Evolutionary conservation across 2,329 filamentous ascomycete genomes (phyloP).

Genomic region (Pseudogymnoascus sp.): DNA sequence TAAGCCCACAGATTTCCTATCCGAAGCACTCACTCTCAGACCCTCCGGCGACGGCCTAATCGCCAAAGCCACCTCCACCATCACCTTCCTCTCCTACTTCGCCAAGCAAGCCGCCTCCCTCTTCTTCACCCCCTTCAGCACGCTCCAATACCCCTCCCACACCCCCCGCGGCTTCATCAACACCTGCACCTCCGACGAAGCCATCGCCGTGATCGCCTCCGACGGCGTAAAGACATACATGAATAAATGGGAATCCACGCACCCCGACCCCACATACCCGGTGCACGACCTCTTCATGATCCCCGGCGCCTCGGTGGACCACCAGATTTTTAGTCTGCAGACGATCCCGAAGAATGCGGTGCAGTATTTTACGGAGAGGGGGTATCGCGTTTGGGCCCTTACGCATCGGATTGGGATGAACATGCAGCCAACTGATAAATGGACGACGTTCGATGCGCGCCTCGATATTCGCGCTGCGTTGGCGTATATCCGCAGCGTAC

Average conservation of each 20-base stretch:
- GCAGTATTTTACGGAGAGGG: slow-evolving; percentile 52
- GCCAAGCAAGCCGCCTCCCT: slow-evolving; percentile 44
- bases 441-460: slow-evolving; percentile 53
- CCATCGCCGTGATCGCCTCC: slow-evolving; percentile 38
- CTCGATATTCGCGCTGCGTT: slow-evolving; percentile 51
- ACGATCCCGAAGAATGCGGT: slow-evolving; percentile 56
- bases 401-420: slow-evolving; percentile 51
- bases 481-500: slow-evolving; percentile 39
- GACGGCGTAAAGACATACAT: slow-evolving; percentile 47
- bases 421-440: slow-evolving; percentile 41
- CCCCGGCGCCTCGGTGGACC: slow-evolving; percentile 54
- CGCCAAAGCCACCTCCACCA: slow-evolving; percentile 37
- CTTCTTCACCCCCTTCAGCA: slow-evolving; percentile 46
- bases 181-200: slow-evolving; percentile 36
- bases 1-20: slow-evolving; percentile 43
- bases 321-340: slow-evolving; percentile 54
- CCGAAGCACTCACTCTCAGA: slow-evolving; percentile 46
- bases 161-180: slow-evolving; percentile 45
- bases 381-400: slow-evolving; percentile 51
- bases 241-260: slow-evolving; percentile 48
- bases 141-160: slow-evolving; percentile 46
- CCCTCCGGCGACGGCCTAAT: slow-evolving; percentile 41
- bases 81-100: slow-evolving; percentile 49
- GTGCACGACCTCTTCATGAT: slow-evolving; percentile 51
- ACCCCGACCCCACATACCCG: slow-evolving; percentile 26